Evolutionary conservation across 148 eudicot species (phyloP).

Genomic region (Nyssa sinensis): DNA sequence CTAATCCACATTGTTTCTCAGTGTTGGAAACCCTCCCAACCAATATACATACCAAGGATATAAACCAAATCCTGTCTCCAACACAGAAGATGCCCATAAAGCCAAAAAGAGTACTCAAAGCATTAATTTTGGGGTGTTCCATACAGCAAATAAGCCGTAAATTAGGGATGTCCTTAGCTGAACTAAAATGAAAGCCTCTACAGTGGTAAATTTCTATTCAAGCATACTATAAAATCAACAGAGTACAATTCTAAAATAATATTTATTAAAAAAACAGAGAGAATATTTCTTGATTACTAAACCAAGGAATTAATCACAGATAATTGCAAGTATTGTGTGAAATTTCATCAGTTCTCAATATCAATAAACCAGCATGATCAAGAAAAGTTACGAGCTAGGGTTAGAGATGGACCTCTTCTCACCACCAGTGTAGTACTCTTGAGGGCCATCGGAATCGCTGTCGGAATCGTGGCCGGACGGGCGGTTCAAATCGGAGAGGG

Average conservation of each 20-base stretch:
- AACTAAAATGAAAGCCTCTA: too few relatives aligned
- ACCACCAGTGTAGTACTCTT: conserved; percentile 88
- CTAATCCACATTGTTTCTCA: too few relatives aligned
- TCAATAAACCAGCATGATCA: background rate
- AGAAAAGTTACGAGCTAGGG: background rate
- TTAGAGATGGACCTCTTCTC: conserved; percentile 60
- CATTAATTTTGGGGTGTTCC: background rate
- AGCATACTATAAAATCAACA: background rate
- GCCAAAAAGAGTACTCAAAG: background rate
- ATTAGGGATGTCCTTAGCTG: too few relatives aligned
- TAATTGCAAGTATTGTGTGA: background rate
- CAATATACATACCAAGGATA: background rate
- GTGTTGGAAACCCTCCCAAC: too few relatives aligned
- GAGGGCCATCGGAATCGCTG: conserved; percentile 76
- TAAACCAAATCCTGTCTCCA: background rate
- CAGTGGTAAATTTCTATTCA: too few relatives aligned
- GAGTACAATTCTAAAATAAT: background rate
- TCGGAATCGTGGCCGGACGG: conserved; percentile 74
- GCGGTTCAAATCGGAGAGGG: conserved; percentile 85
- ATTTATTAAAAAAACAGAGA: background rate
- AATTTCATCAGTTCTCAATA: background rate
- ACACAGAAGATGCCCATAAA: background rate
- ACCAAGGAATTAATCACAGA: background rate
- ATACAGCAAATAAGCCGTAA: too few relatives aligned
- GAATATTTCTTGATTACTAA: background rate